Conservation (phyloP, 306 rosid genomes). For the Oxytropis ochrocephala region DNA sequence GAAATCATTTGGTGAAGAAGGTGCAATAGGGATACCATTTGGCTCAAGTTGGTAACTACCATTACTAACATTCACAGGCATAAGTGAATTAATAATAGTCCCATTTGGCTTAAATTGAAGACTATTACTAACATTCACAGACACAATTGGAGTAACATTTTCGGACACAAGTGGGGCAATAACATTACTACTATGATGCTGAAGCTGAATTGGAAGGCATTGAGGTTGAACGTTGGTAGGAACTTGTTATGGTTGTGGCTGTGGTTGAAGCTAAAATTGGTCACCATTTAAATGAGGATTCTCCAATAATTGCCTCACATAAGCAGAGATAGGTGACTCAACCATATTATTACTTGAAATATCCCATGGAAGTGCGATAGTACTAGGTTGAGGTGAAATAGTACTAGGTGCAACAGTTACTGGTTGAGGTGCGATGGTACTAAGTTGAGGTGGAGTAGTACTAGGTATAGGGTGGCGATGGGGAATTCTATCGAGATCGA, state of each 20-base stretch:
- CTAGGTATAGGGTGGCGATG: too few relatives aligned
- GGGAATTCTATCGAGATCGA: neutral
- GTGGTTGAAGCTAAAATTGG: slow-evolving; percentile 18
- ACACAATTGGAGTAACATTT: neutral
- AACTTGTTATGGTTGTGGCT: neutral
- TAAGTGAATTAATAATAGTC: neutral
- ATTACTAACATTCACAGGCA: neutral
- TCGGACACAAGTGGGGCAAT: too few relatives aligned
- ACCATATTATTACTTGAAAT: slow-evolving; percentile 36
- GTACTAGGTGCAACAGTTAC: too few relatives aligned
- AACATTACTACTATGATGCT: too few relatives aligned
- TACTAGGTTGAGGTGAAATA: too few relatives aligned
- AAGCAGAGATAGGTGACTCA: slow-evolving; percentile 76
- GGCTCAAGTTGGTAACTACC: slow-evolving; percentile 1
- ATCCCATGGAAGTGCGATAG: slow-evolving; percentile 9
- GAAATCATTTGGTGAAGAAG: slow-evolving; percentile 31
- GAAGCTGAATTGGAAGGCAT: neutral
- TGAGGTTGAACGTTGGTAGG: slow-evolving; percentile 15
- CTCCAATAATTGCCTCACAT: slow-evolving; percentile 52
- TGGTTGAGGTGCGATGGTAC: too few relatives aligned
- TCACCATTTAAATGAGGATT: slow-evolving; percentile 46
- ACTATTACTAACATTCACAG: neutral
- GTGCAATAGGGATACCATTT: slow-evolving; percentile 32
- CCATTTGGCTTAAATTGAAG: too few relatives aligned
- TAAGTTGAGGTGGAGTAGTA: too few relatives aligned